Percentiles rank a stretch among this genome's conserved stretches.
Conservation (phyloP, 441 rosid genomes). For the Erodium trifolium region DNA sequence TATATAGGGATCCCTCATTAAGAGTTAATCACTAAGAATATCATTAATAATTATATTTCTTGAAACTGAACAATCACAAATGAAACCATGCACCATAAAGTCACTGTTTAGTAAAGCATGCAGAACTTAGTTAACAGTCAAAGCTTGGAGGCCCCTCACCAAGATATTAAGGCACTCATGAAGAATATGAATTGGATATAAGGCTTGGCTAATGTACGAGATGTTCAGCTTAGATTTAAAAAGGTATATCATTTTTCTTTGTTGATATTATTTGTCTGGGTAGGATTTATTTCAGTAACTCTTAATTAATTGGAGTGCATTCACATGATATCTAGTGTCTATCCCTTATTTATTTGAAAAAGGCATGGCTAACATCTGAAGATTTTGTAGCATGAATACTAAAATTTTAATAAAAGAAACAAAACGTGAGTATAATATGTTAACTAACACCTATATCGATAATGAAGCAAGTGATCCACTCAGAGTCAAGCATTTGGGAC, state of each 20-base stretch:
- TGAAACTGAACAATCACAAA: neutral
- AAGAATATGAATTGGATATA: neutral
- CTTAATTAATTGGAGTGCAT: neutral
- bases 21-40: too few species aligned
- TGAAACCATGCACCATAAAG: neutral
- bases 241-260: neutral
- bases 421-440: neutral
- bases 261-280: neutral
- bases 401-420: neutral
- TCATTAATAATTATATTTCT: too few species aligned
- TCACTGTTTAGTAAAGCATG: neutral
- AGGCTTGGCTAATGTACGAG: neutral
- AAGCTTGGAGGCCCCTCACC: neutral
- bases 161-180: neutral
- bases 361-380: neutral
- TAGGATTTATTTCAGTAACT: neutral
- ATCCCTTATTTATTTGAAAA: neutral
- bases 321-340: neutral
- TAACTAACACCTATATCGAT: neutral
- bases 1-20: too few species aligned
- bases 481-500: neutral
- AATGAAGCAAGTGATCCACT: conserved; percentile 1
- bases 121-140: conserved; percentile 1
- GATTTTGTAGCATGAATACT: neutral
- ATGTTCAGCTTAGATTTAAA: neutral